phyloP scores from a whole-genome alignment of 495 filamentous ascomycete species.

The Talaromyces wortmannii region DNA sequence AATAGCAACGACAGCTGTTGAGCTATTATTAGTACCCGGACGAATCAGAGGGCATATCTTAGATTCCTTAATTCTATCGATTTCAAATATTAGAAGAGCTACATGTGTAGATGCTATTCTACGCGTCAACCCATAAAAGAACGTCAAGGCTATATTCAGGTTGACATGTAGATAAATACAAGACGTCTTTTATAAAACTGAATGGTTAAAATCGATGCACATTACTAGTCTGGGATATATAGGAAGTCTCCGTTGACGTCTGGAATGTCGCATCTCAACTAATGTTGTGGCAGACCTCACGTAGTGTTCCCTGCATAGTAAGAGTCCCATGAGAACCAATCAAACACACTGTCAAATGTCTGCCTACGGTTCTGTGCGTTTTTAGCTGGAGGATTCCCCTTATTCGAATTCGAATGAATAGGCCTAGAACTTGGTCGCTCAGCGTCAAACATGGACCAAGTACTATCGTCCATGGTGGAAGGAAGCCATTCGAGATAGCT shows the following conservation, averaged over 20 bases:
- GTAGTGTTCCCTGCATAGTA: slow-evolving; percentile 2
- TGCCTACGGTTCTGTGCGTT: not conserved
- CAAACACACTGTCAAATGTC: slow-evolving; percentile 4
- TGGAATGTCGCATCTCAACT: too few relatives aligned
- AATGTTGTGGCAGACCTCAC: not conserved
- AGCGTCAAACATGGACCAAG: slow-evolving; percentile 3
- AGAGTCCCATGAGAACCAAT: slow-evolving; percentile 8
- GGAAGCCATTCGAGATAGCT: slow-evolving; percentile 6
- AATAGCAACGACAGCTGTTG: not conserved
- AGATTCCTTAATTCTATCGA: too few relatives aligned
- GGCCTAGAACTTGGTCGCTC: not conserved
- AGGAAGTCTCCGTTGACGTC: too few relatives aligned
- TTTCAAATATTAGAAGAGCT: too few relatives aligned
- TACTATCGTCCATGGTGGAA: slow-evolving; percentile 1
- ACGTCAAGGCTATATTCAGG: too few relatives aligned
- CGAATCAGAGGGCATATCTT: too few relatives aligned
- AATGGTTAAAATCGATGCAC: too few relatives aligned
- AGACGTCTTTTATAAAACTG: too few relatives aligned
- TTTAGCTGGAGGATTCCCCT: not conserved
- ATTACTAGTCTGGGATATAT: too few relatives aligned
- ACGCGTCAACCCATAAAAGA: too few relatives aligned
- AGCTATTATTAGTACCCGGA: not conserved
- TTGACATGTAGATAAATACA: too few relatives aligned
- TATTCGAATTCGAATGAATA: not conserved
- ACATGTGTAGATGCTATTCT: too few relatives aligned